Percentiles rank a stretch among this genome's conserved stretches.
phyloP scores from a whole-genome alignment of 768 basidiomycete species.

The Amanita rubescens region DNA sequence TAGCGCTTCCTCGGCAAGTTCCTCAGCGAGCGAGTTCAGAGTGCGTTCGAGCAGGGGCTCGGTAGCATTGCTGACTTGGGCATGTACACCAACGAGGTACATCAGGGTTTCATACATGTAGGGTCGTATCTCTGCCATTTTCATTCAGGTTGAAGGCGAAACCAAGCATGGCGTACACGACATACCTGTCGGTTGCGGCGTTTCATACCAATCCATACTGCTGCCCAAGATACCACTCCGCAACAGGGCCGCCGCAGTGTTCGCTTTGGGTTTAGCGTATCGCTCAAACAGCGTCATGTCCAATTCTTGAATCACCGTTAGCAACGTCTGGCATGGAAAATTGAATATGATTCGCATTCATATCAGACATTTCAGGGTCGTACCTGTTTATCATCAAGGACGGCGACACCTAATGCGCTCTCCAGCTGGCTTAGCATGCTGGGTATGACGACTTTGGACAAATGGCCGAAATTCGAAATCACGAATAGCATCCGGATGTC shows the following conservation, averaged over 20 bases:
- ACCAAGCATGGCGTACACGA: constrained; percentile 6
- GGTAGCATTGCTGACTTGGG: constrained; percentile 78
- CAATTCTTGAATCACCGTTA: constrained; percentile 72
- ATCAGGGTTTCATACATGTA: constrained; percentile 91
- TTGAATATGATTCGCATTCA: constrained; percentile 6
- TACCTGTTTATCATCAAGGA: constrained; percentile 69
- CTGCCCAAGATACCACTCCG: constrained; percentile 73
- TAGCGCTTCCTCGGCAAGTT: constrained; percentile 77
- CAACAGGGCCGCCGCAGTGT: constrained; percentile 57
- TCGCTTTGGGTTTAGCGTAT: constrained; percentile 78
- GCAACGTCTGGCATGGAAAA: constrained; percentile 44
- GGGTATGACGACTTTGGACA: constrained; percentile 65
- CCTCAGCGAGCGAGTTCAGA: constrained; percentile 72
- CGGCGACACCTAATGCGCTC: constrained; percentile 60
- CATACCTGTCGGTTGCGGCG: constrained; percentile 84
- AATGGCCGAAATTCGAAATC: constrained; percentile 78
- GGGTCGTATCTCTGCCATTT: constrained; percentile 68
- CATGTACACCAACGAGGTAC: constrained; percentile 85
- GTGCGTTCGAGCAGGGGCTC: constrained; percentile 78
- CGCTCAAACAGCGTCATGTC: constrained; percentile 88
- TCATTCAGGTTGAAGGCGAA: background rate
- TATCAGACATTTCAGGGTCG: background rate
- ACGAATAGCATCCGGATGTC: constrained; percentile 84
- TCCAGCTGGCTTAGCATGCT: constrained; percentile 78
- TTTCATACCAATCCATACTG: constrained; percentile 91